These are phyloP conservation scores for Cytospora chrysosperma DNA, from an alignment of 2,329 filamentous ascomycete genomes.

Conservation along the genomic window DNA sequence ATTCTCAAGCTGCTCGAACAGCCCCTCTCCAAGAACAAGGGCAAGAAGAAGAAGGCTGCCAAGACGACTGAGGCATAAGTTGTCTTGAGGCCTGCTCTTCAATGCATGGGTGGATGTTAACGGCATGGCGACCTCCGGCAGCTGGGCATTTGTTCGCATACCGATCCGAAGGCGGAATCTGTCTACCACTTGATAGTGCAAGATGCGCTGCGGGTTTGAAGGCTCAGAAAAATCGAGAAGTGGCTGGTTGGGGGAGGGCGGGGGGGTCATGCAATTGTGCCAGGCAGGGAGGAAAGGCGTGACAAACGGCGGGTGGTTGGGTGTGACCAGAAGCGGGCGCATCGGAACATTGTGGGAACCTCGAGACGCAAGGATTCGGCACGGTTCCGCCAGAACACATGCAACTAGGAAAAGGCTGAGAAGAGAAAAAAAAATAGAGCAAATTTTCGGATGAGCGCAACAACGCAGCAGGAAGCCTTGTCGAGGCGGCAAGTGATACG, in stretches of 20 bases:
- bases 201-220: not conserved
- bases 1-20: slow-evolving; percentile 91
- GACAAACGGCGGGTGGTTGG: not conserved
- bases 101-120: not conserved
- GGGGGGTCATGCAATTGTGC: not conserved
- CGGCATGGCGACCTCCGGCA: not conserved
- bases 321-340: not conserved
- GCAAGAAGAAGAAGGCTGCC: slow-evolving; percentile 91
- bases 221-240: not conserved
- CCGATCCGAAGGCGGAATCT: slow-evolving; percentile 1
- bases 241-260: not conserved
- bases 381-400: slow-evolving; percentile 13
- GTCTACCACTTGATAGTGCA: not conserved
- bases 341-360: slow-evolving; percentile 7
- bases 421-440: slow-evolving; percentile 8
- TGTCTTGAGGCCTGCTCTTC: not conserved
- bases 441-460: slow-evolving; percentile 1
- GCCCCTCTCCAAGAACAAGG: slow-evolving; percentile 81
- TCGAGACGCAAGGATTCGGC: not conserved
- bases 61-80: slow-evolving; percentile 33
- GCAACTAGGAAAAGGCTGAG: slow-evolving; percentile 14
- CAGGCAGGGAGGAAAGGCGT: not conserved
- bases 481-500: slow-evolving; percentile 1
- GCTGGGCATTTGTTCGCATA: slow-evolving; percentile 5
- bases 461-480: not conserved